Conservation (phyloP, 2,329 filamentous ascomycete genomes). For the Atkinsonella texensis region DNA sequence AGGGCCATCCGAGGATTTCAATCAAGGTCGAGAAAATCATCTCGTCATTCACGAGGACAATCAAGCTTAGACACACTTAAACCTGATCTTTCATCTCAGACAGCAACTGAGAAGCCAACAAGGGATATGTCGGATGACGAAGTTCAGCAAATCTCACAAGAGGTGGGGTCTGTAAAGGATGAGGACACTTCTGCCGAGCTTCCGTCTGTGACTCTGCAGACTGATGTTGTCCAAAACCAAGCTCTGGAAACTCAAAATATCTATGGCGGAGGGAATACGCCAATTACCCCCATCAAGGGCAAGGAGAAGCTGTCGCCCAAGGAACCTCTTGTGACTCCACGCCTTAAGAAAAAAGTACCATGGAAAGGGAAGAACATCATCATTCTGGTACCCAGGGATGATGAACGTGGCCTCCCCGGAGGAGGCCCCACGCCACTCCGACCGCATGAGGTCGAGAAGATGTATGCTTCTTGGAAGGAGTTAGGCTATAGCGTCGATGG, state of each 20-base stretch:
- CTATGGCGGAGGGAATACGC: slow-evolving; percentile 19
- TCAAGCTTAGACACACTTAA: slow-evolving; percentile 47
- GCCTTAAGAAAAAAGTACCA: slow-evolving; percentile 56
- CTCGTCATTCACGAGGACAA: slow-evolving; percentile 31
- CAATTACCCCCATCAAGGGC: slow-evolving; percentile 24
- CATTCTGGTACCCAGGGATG: slow-evolving; percentile 56
- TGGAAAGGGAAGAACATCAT: slow-evolving; percentile 68
- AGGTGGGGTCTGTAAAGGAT: slow-evolving; percentile 8
- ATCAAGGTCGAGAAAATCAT: slow-evolving; percentile 11
- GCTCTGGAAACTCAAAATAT: background rate
- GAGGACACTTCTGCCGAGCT: slow-evolving; percentile 6
- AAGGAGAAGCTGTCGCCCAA: slow-evolving; percentile 25
- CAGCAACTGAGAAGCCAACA: slow-evolving; percentile 4
- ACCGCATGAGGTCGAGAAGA: slow-evolving; percentile 43
- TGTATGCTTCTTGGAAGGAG: slow-evolving; percentile 54
- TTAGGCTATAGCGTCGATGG: slow-evolving; percentile 57
- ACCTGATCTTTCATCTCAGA: slow-evolving; percentile 16
- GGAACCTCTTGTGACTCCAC: slow-evolving; percentile 35
- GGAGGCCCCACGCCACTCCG: slow-evolving; percentile 42
- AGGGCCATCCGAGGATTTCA: slow-evolving; percentile 22
- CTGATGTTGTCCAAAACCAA: background rate
- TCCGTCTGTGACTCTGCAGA: background rate
- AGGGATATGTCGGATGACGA: slow-evolving; percentile 22
- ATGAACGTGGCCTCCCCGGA: slow-evolving; percentile 48
- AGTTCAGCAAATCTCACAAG: slow-evolving; percentile 1